These are phyloP conservation scores for Plasmodium blacklocki DNA, from an alignment of 169 alveolate species.

Conservation along the genomic window DNA sequence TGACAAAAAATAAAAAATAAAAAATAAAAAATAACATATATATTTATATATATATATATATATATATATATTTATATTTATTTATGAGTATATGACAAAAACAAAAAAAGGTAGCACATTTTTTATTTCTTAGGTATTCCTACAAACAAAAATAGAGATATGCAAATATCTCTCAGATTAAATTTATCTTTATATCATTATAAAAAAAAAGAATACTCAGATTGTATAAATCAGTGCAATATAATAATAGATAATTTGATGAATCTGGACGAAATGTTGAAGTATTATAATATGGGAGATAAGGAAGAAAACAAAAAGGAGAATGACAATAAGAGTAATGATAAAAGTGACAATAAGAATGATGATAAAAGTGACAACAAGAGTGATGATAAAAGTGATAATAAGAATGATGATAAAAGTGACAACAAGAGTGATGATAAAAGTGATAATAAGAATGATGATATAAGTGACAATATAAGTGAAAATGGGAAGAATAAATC, in stretches of 20 bases:
- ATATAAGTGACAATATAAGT: neutral
- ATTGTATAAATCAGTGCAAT: constrained; percentile 66
- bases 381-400: too few species aligned
- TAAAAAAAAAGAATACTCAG: constrained; percentile 42
- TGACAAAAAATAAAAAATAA: neutral
- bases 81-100: neutral
- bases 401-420: too few species aligned
- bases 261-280: constrained; percentile 11
- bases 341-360: neutral
- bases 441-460: too few species aligned
- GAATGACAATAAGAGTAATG: neutral
- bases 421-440: too few species aligned
- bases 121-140: constrained; percentile 20
- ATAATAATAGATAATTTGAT: constrained; percentile 44
- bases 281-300: constrained; percentile 1
- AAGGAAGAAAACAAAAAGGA: neutral
- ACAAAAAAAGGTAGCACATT: neutral
- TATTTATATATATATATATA: neutral
- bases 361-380: too few species aligned
- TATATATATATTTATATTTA: neutral
- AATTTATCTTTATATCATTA: constrained; percentile 59
- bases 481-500: neutral
- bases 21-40: too few species aligned
- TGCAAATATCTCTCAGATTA: constrained; percentile 50
- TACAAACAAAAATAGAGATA: constrained; percentile 54